Conservation (phyloP, 768 basidiomycete species). For the Boletus pseudo-olivaceus region DNA sequence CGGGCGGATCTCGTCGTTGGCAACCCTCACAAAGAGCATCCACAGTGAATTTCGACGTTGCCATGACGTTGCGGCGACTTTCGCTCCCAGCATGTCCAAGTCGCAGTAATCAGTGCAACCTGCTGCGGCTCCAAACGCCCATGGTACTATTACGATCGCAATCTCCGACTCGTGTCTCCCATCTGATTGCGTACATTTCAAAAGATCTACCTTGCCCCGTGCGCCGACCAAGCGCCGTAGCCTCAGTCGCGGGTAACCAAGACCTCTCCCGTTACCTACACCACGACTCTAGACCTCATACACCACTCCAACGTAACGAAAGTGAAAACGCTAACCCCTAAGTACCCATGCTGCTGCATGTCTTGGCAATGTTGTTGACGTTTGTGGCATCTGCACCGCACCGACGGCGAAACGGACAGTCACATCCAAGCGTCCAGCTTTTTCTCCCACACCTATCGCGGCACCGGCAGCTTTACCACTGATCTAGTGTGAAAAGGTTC, state of each 20-base stretch:
- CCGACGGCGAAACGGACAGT: background rate
- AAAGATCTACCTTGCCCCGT: background rate
- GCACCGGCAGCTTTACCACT: background rate
- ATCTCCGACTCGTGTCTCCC: background rate
- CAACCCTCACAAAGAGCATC: background rate
- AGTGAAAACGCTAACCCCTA: background rate
- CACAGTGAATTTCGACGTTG: background rate
- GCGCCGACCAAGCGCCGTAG: background rate
- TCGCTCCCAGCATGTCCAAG: background rate
- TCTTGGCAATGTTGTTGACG: background rate
- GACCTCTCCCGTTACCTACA: background rate
- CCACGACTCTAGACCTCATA: background rate
- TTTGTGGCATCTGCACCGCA: too few species aligned
- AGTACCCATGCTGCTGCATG: background rate
- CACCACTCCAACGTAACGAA: background rate
- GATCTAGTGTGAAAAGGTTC: background rate
- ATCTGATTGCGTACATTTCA: background rate
- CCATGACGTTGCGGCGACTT: background rate
- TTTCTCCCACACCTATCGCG: background rate
- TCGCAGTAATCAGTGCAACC: background rate
- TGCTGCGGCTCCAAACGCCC: background rate
- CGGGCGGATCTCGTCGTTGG: background rate
- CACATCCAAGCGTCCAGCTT: background rate
- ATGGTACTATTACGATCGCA: background rate
- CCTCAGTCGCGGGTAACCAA: background rate